phyloP scores from a whole-genome alignment of 2,329 filamentous ascomycete species.

The Botrytis squamosa region DNA sequence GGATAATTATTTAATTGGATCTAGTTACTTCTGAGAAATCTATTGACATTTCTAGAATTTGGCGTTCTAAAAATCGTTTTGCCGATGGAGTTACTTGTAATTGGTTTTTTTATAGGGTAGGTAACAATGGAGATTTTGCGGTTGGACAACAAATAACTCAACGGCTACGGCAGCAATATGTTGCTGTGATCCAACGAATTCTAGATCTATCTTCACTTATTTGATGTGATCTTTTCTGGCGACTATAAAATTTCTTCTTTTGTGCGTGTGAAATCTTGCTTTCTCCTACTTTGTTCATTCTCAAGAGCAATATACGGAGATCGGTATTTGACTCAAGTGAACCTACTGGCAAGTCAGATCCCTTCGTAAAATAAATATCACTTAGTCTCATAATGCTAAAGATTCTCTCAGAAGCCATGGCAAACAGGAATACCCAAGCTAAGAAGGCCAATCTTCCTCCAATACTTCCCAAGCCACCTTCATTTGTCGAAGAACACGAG shows the following conservation, averaged over 20 bases:
- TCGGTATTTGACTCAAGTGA: not conserved
- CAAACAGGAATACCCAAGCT: not conserved
- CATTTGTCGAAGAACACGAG: not conserved
- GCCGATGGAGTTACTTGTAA: too few relatives aligned
- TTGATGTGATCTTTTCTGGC: not conserved
- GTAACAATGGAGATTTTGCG: too few relatives aligned
- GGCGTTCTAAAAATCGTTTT: rapidly evolving
- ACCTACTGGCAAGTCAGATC: not conserved
- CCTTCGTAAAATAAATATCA: not conserved
- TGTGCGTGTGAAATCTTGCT: not conserved
- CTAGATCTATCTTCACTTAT: not conserved
- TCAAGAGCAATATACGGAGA: too few relatives aligned
- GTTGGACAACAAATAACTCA: not conserved
- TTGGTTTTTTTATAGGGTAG: not conserved
- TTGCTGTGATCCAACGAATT: not conserved
- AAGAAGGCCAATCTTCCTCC: not conserved
- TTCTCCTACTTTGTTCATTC: not conserved
- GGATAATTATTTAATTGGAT: not conserved
- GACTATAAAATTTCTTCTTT: not conserved
- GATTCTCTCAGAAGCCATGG: not conserved
- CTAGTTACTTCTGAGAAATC: not conserved
- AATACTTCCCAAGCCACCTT: not conserved
- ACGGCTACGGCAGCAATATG: not conserved
- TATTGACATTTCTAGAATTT: not conserved
- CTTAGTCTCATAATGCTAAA: not conserved